Percentiles rank a stretch among this genome's conserved stretches.
Evolutionary conservation across 2,329 filamentous ascomycete species (phyloP).

Genomic region (Akanthomyces lecanii): DNA sequence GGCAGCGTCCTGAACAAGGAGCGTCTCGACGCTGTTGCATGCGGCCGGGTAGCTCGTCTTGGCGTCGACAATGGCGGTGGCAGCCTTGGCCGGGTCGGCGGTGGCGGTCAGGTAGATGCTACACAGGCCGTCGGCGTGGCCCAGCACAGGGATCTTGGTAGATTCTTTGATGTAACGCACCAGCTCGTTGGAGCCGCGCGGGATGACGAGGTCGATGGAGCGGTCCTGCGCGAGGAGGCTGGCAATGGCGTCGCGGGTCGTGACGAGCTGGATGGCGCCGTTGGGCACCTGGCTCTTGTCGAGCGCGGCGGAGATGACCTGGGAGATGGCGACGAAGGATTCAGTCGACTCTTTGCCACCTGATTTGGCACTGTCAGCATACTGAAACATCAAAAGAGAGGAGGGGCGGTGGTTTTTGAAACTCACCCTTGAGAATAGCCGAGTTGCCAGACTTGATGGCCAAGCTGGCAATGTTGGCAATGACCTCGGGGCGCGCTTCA

Average conservation of each 20-base stretch:
- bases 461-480: constrained; percentile 93
- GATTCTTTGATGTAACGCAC: constrained; percentile 85
- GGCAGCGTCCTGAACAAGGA: constrained; percentile 74
- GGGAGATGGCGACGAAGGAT: constrained; percentile 89
- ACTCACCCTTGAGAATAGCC: constrained; percentile 80
- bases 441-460: constrained; percentile 97
- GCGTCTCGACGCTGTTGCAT: constrained; percentile 90
- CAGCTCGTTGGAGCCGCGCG: constrained; percentile 83
- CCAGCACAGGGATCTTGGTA: constrained; percentile 91
- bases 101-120: constrained; percentile 77
- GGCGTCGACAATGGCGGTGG: constrained; percentile 77
- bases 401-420: neutral
- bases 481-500: constrained; percentile 94
- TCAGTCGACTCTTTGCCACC: constrained; percentile 92
- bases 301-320: constrained; percentile 76
- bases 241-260: constrained; percentile 84
- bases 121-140: constrained; percentile 93
- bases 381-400: neutral
- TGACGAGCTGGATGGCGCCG: constrained; percentile 87
- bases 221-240: constrained; percentile 81
- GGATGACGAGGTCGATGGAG: constrained; percentile 92
- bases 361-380: constrained; percentile 25
- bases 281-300: constrained; percentile 71
- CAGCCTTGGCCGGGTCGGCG: constrained; percentile 67
- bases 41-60: constrained; percentile 94